phyloP scores from a whole-genome alignment of 2,329 filamentous ascomycete genomes.

The Xylaria sp. region DNA sequence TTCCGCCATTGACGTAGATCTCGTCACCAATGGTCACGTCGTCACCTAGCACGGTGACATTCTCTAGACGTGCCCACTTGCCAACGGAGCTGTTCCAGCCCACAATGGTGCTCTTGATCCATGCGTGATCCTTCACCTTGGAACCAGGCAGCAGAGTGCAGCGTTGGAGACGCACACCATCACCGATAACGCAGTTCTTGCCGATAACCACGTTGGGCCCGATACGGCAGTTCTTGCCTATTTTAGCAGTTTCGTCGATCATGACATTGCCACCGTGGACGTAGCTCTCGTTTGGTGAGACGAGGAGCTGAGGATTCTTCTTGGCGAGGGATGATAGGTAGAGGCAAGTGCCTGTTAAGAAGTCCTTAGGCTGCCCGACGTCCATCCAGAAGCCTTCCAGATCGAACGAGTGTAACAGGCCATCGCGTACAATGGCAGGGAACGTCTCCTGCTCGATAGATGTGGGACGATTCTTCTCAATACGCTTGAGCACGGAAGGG shows the following conservation, averaged over 20 bases:
- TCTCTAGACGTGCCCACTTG: conserved; percentile 95
- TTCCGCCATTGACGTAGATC: conserved; percentile 97
- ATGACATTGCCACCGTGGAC: conserved; percentile 95
- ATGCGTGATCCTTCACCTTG: conserved; percentile 98
- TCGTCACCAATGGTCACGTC: conserved; percentile 98
- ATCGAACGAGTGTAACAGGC: conserved; percentile 93
- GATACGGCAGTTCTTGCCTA: conserved; percentile 98
- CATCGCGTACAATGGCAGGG: conserved; percentile 90
- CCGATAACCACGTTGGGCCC: conserved; percentile 97
- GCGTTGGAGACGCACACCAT: conserved; percentile 92
- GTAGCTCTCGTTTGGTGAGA: conserved; percentile 77
- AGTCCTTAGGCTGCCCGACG: conserved; percentile 98
- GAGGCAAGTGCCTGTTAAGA: conserved; percentile 93
- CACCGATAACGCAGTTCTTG: conserved; percentile 89
- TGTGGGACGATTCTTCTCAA: conserved; percentile 89
- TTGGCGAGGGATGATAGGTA: conserved; percentile 94
- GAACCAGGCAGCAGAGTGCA: conserved; percentile 89
- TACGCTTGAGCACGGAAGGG: conserved; percentile 87
- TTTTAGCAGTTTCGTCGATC: conserved; percentile 93
- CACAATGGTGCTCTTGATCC: conserved; percentile 98
- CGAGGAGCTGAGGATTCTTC: conserved; percentile 86
- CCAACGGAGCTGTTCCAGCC: conserved; percentile 98
- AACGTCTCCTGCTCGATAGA: conserved; percentile 99
- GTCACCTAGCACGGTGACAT: conserved; percentile 96
- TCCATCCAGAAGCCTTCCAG: conserved; percentile 99